A percentile compares a stretch with the other conserved stretches of the same genome.
Conservation (phyloP, 805 yeast species). For the Ogataea degrootiae region DNA sequence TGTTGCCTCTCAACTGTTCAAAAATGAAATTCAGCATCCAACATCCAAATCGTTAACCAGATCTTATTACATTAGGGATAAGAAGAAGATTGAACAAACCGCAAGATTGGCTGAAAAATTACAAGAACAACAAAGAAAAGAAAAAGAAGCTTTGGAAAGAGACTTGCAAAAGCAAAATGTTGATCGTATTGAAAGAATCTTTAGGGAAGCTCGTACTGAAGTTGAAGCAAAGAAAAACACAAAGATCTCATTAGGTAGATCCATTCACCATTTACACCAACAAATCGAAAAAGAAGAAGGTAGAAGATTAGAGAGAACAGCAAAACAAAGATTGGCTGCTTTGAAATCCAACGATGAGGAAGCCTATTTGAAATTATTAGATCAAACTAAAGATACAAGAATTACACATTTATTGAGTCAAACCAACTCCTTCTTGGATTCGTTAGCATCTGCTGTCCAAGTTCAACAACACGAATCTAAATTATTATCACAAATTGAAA, state of each 20-base stretch:
- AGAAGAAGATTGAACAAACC: slow-evolving; percentile 68
- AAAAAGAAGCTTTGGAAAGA: slow-evolving; percentile 48
- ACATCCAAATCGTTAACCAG: slow-evolving; percentile 64
- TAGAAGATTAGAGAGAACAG: slow-evolving; percentile 69
- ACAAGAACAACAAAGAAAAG: slow-evolving; percentile 65
- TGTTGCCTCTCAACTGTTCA: slow-evolving; percentile 42
- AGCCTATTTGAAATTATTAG: slow-evolving; percentile 76
- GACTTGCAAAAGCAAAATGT: slow-evolving; percentile 48
- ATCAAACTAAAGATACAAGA: slow-evolving; percentile 84
- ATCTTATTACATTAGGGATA: slow-evolving; percentile 61
- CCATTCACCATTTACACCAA: slow-evolving; percentile 45
- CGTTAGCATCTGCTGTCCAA: slow-evolving; percentile 73
- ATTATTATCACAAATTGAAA: slow-evolving; percentile 26
- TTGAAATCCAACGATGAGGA: slow-evolving; percentile 86
- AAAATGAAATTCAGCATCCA: slow-evolving; percentile 49
- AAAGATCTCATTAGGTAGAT: slow-evolving; percentile 29
- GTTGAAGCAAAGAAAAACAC: slow-evolving; percentile 27
- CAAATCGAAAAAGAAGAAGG: slow-evolving; percentile 70
- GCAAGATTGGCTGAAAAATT: slow-evolving; percentile 71
- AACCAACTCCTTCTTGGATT: slow-evolving; percentile 71
- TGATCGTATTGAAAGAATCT: slow-evolving; percentile 30
- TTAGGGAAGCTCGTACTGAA: slow-evolving; percentile 27
- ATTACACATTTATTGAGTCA: slow-evolving; percentile 78
- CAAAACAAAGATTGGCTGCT: slow-evolving; percentile 85
- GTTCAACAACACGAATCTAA: slow-evolving; percentile 63